Conservation (phyloP, 805 yeast species). For the Candida orba region DNA sequence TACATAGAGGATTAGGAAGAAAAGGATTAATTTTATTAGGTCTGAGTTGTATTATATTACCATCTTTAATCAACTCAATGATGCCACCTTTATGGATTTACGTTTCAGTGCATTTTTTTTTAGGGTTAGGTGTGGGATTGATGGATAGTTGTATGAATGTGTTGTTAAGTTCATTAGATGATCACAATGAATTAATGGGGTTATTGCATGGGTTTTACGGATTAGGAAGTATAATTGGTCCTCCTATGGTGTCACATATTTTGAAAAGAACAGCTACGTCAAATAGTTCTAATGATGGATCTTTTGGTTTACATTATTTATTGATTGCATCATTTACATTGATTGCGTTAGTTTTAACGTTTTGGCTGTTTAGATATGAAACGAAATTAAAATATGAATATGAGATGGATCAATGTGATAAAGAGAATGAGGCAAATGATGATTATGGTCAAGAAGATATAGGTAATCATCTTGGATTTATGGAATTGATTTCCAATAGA, state of each 20-base stretch:
- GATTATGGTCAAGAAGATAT: slow-evolving; percentile 15
- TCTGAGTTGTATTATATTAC: slow-evolving; percentile 26
- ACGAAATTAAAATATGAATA: slow-evolving; percentile 28
- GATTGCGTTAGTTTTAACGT: slow-evolving; percentile 24
- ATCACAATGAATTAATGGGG: slow-evolving; percentile 54
- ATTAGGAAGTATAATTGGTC: slow-evolving; percentile 62
- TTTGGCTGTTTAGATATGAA: slow-evolving; percentile 42
- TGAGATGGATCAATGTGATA: slow-evolving; percentile 1
- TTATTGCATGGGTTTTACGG: slow-evolving; percentile 66
- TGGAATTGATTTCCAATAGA: slow-evolving; percentile 22
- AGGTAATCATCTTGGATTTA: slow-evolving; percentile 1
- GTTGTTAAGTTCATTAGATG: slow-evolving; percentile 39
- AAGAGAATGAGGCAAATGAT: not conserved
- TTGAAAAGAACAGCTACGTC: slow-evolving; percentile 25
- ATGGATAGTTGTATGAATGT: slow-evolving; percentile 50
- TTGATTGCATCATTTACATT: slow-evolving; percentile 29
- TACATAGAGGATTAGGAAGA: slow-evolving; percentile 41
- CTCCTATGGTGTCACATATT: slow-evolving; percentile 49
- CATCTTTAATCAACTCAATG: slow-evolving; percentile 33
- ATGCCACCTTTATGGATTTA: slow-evolving; percentile 33
- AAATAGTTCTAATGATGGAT: not conserved
- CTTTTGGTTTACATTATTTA: slow-evolving; percentile 23
- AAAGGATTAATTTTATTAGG: slow-evolving; percentile 37
- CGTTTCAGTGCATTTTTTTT: slow-evolving; percentile 31
- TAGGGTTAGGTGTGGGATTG: slow-evolving; percentile 52